Evolutionary conservation across 1,284 basidiomycete species (phyloP).

Genomic region (Tylopilus sp.): DNA sequence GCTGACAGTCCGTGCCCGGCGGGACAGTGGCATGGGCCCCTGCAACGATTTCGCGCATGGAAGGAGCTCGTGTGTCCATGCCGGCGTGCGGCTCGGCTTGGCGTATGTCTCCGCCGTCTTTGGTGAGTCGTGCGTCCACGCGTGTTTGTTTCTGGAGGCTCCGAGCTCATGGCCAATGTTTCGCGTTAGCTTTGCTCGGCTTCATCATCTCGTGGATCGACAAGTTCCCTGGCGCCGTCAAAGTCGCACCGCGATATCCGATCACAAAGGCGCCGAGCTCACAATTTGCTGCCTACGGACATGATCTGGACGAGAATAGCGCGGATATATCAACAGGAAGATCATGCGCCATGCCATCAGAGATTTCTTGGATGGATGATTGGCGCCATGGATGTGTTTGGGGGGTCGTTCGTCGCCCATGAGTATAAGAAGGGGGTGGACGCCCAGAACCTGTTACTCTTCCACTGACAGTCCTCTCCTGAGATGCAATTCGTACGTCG

Average conservation of each 20-base stretch:
- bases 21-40: slow-evolving; percentile 3
- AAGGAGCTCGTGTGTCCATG: slow-evolving; percentile 14
- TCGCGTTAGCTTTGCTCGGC: slow-evolving; percentile 22
- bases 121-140: slow-evolving; percentile 16
- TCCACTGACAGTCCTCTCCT: too few species aligned
- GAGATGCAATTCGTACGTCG: too few species aligned
- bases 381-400: too few species aligned
- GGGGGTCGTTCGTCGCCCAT: too few species aligned
- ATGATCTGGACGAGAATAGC: slow-evolving; percentile 24
- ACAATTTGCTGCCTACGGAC: slow-evolving; percentile 18
- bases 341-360: too few species aligned
- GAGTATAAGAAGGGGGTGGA: too few species aligned
- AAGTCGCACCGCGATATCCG: slow-evolving; percentile 24
- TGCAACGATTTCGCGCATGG: slow-evolving; percentile 24
- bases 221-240: slow-evolving; percentile 25
- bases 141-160: too few species aligned
- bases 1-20: slow-evolving; percentile 21
- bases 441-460: too few species aligned
- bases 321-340: background rate
- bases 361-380: too few species aligned
- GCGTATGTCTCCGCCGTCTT: slow-evolving; percentile 13
- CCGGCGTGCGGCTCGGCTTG: slow-evolving; percentile 21
- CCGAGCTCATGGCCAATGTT: background rate
- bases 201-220: slow-evolving; percentile 28
- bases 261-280: slow-evolving; percentile 34